A percentile compares a stretch with the other conserved stretches of the same genome.
These are phyloP conservation scores for Colletotrichum simmondsii DNA, from an alignment of 2,329 filamentous ascomycete species.

Conservation along the genomic window DNA sequence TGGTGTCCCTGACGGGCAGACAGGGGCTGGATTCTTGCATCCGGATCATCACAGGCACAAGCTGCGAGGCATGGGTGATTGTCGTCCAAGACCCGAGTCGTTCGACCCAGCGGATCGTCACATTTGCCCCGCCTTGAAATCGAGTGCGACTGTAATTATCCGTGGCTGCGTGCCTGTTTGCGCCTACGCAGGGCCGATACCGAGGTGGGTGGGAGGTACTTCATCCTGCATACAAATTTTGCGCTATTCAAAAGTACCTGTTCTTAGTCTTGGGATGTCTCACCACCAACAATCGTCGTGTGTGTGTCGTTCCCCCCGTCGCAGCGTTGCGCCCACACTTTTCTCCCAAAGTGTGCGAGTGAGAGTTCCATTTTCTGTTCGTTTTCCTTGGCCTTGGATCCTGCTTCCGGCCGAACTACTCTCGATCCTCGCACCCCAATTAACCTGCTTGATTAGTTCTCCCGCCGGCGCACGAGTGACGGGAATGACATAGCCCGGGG, in stretches of 20 bases:
- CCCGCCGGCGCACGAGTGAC: background rate
- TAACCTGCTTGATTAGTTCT: constrained; percentile 1
- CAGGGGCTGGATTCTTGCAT: constrained; percentile 20
- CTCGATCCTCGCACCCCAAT: background rate
- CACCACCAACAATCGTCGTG: constrained; percentile 26
- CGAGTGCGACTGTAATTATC: background rate
- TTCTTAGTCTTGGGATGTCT: constrained; percentile 38
- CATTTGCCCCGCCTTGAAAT: constrained; percentile 23
- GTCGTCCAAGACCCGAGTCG: constrained; percentile 1
- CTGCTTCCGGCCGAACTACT: constrained; percentile 18
- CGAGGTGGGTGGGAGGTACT: background rate
- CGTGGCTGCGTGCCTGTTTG: background rate
- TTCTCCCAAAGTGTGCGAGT: background rate
- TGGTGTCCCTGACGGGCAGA: constrained; percentile 6
- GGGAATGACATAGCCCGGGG: constrained; percentile 23
- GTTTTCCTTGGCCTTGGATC: background rate
- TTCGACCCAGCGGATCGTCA: constrained; percentile 25
- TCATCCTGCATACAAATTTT: background rate
- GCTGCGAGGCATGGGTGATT: background rate
- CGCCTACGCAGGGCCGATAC: background rate
- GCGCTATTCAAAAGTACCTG: background rate
- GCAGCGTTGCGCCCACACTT: constrained; percentile 21
- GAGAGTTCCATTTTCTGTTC: background rate
- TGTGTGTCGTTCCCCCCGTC: background rate
- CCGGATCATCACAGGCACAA: constrained; percentile 17